These are phyloP conservation scores for Artemisia argyi DNA, from an alignment of 129 eudicot genomes.

Conservation along the genomic window DNA sequence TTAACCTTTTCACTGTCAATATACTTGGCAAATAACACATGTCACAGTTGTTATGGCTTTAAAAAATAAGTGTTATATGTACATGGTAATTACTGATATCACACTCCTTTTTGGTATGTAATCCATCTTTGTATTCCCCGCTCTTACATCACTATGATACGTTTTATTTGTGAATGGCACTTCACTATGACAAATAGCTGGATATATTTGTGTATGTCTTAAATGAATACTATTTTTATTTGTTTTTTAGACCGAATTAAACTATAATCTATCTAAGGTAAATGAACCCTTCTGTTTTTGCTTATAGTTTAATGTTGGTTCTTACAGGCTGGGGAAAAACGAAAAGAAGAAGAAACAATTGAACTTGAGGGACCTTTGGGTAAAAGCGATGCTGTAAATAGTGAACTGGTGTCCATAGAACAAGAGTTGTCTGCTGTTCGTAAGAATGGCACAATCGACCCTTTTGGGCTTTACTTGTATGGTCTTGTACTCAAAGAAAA, in stretches of 20 bases:
- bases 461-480: slow-evolving; percentile 80
- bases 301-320: slow-evolving; percentile 21
- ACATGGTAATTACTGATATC: background rate
- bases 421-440: slow-evolving; percentile 69
- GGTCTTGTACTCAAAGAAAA: slow-evolving; percentile 67
- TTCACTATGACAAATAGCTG: too few species aligned
- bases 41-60: background rate
- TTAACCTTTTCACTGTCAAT: background rate
- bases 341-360: slow-evolving; percentile 94
- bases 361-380: slow-evolving; percentile 95
- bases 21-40: background rate
- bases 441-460: slow-evolving; percentile 64
- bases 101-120: background rate
- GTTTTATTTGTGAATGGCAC: background rate
- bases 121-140: slow-evolving; percentile 1
- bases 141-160: background rate
- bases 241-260: too few species aligned
- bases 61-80: background rate
- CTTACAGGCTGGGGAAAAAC: slow-evolving; percentile 92
- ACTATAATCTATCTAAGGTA: background rate
- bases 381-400: slow-evolving; percentile 72
- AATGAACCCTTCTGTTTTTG: slow-evolving; percentile 6
- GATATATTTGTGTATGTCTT: background rate
- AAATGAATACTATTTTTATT: background rate
- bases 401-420: slow-evolving; percentile 77